phyloP scores from a whole-genome alignment of 2,329 filamentous ascomycete genomes.

The Epichloe coenophiala region DNA sequence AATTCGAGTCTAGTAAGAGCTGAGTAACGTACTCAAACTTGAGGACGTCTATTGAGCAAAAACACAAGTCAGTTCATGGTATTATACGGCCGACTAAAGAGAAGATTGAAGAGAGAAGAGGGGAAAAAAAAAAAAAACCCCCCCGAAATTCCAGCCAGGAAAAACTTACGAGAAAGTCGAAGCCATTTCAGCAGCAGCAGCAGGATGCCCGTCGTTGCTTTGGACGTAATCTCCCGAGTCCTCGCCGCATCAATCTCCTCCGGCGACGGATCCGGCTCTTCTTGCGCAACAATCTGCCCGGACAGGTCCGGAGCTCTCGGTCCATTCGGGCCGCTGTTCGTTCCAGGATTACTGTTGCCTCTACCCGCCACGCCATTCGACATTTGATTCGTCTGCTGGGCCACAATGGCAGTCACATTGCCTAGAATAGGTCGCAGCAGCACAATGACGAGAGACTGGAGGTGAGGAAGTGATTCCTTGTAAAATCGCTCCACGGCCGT shows the following conservation, averaged over 20 bases:
- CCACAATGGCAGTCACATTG: constrained; percentile 75
- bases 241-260: constrained; percentile 76
- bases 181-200: constrained; percentile 92
- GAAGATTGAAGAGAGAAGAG: too few species aligned
- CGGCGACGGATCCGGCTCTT: constrained; percentile 36
- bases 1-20: constrained; percentile 86
- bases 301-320: constrained; percentile 19
- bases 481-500: constrained; percentile 73
- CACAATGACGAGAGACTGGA: constrained; percentile 89
- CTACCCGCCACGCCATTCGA: constrained; percentile 28
- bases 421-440: constrained; percentile 76
- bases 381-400: constrained; percentile 38
- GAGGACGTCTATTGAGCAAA: constrained; percentile 52
- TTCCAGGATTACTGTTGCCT: constrained; percentile 22
- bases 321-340: constrained; percentile 24
- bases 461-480: constrained; percentile 60
- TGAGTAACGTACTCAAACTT: constrained; percentile 96
- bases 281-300: constrained; percentile 20
- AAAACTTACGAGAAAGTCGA: constrained; percentile 69
- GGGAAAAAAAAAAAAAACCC: too few species aligned
- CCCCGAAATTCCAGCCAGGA: too few species aligned
- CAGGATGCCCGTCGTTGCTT: constrained; percentile 81
- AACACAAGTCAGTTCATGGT: not conserved
- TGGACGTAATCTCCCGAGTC: constrained; percentile 74
- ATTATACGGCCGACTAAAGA: too few species aligned